Evolutionary conservation across 768 basidiomycete species (phyloP), one percentile per base, ranked within the genome.

Genomic region (Leccinum obscurum): DNA sequence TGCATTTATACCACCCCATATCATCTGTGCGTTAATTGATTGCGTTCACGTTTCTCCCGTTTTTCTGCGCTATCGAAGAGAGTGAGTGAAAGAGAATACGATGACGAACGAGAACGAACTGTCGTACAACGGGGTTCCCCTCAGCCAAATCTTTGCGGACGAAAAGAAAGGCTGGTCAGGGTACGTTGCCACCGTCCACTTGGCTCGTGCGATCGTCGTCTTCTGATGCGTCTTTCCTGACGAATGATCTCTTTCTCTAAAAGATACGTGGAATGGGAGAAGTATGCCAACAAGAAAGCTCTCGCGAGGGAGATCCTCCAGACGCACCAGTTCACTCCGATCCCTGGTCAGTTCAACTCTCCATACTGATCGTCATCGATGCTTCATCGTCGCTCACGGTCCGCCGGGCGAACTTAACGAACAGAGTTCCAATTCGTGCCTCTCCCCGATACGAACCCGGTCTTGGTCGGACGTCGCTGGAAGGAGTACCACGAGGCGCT

Each of bases 401-500:
- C n/a, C 8, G 17, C 17, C 17, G 39, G 39, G 3, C 8, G 17
- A n/a, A 41, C 1, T 41, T 41, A n/a, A n/a, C 41, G 6, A 20
- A 0, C 35, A 81, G 81, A 82, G 61, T 83, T 82, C 62, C 80
- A 83, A 66, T 73, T 79, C 35, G 77, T 71, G 13, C 80, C 82
- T 1, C 72, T 83, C 7, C 82, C 82, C 1, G 69, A 77, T 30
- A 80, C 81, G 24, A 84, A 84, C 57, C 82, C 82, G 0, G 72
- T 83, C 57, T 72, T 83, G 15, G 72, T 80, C 51, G 81, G 81
- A 7, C 66, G 79, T 56, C 78, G 83, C 28, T 84, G 81, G 80
- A 83, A 81, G 64, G 77, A 80, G 63, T 83, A 83, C 58, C 82
- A 83, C 63, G 75, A 78, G 57, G 79, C 76, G 0, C 76, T 84